A percentile compares a stretch with the other conserved stretches of the same genome.
Conservation (phyloP, 768 basidiomycete genomes). For the Favolaschia claudopus region DNA sequence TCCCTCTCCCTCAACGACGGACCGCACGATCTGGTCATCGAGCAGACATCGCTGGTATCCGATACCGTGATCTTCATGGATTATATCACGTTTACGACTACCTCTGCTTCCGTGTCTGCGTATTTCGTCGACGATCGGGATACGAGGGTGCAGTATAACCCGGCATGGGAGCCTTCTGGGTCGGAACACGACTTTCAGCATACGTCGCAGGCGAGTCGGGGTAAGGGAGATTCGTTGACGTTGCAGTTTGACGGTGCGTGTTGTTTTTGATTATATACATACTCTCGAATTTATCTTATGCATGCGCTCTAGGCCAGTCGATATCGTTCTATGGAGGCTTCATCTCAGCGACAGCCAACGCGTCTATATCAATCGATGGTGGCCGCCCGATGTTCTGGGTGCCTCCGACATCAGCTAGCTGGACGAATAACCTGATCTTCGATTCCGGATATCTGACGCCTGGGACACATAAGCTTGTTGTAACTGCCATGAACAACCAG, state of each 20-base stretch:
- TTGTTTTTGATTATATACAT: neutral
- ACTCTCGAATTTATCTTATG: neutral
- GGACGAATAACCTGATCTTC: constrained; percentile 11
- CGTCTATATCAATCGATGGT: neutral
- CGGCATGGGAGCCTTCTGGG: neutral
- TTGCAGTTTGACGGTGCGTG: constrained; percentile 1
- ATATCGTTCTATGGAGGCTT: constrained; percentile 8
- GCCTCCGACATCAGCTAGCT: neutral
- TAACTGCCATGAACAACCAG: constrained; percentile 1
- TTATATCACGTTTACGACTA: constrained; percentile 1
- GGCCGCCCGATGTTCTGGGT: neutral
- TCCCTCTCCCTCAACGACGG: neutral
- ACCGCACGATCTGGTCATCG: constrained; percentile 6
- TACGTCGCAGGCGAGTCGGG: neutral
- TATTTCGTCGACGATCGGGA: too few species aligned
- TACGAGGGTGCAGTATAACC: neutral
- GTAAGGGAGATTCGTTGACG: neutral
- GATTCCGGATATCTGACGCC: neutral
- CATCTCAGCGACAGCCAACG: neutral
- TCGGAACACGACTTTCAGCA: neutral
- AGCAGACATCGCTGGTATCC: neutral
- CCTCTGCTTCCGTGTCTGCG: too few species aligned
- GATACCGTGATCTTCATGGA: neutral
- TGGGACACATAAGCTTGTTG: constrained; percentile 4
- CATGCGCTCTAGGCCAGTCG: neutral